Percentiles rank a stretch among this genome's conserved stretches.
These are phyloP conservation scores for Phytopythium delawarense DNA, from an alignment of 352 stramenopile species.

Conservation along the genomic window DNA sequence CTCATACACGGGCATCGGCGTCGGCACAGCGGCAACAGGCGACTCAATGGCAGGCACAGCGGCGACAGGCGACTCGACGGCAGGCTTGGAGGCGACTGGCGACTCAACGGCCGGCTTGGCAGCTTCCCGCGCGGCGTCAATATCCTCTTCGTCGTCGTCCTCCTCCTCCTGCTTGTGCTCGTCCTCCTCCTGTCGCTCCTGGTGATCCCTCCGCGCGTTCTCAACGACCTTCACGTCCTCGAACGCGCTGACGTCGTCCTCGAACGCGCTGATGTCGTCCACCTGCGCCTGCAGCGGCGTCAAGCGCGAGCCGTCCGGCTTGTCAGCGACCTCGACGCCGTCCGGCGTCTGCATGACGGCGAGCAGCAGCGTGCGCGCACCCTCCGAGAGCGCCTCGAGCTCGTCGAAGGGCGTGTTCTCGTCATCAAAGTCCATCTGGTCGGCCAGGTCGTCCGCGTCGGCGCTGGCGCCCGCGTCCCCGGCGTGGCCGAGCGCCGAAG, in stretches of 20 bases:
- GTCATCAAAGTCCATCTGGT: constrained; percentile 53
- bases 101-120: neutral
- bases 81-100: neutral
- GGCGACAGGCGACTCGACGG: neutral
- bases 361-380: constrained; percentile 75
- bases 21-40: neutral
- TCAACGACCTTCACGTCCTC: constrained; percentile 3
- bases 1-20: constrained; percentile 5
- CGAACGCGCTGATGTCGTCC: constrained; percentile 20
- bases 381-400: constrained; percentile 82
- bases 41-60: neutral
- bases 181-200: neutral
- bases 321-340: constrained; percentile 52
- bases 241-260: constrained; percentile 23
- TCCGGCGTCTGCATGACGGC: constrained; percentile 88
- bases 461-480: constrained; percentile 47
- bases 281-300: constrained; percentile 9
- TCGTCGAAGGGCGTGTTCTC: constrained; percentile 84
- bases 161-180: neutral
- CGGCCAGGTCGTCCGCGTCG: constrained; percentile 1
- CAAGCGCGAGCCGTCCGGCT: neutral
- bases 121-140: neutral
- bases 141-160: neutral
- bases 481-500: constrained; percentile 13
- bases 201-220: constrained; percentile 3